Conservation (phyloP, 345 rosid species). For the Moringa oleifera region DNA sequence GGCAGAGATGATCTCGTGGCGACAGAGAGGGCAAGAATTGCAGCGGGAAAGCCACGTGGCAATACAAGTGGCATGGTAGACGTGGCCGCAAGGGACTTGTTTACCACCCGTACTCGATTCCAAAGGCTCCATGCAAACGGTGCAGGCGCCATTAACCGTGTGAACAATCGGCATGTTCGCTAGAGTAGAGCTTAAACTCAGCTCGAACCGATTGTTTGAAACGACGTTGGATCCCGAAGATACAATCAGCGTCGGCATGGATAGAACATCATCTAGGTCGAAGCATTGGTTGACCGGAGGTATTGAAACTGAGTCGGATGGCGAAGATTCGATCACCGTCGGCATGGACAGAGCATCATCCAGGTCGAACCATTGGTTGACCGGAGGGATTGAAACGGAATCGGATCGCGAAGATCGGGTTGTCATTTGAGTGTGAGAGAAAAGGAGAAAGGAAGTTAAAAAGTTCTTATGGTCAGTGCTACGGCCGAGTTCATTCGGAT, state of each 20-base stretch:
- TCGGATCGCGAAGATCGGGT: not conserved
- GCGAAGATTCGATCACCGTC: not conserved
- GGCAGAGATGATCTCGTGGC: conserved; percentile 11
- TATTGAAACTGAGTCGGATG: no score
- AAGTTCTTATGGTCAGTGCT: no score
- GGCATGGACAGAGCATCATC: conserved; percentile 6
- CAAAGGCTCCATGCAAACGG: conserved; percentile 24
- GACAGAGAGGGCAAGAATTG: conserved; percentile 24
- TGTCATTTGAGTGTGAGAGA: no score
- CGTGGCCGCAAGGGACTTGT: conserved; percentile 23
- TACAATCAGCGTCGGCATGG: not conserved
- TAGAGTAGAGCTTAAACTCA: not conserved
- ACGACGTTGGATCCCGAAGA: no score
- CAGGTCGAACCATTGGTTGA: conserved; percentile 4
- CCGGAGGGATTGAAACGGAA: not conserved
- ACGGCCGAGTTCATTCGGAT: no score
- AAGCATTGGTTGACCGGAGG: not conserved
- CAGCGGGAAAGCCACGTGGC: conserved; percentile 20
- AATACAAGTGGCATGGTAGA: conserved; percentile 24
- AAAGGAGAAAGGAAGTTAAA: no score
- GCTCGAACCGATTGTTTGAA: no score
- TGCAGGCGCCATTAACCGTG: conserved; percentile 1
- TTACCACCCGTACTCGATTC: not conserved
- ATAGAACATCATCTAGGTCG: conserved; percentile 4
- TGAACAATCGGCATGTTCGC: conserved; percentile 6